These are phyloP conservation scores for Kandelia obovata DNA, from an alignment of 345 rosid species.

Conservation along the genomic window DNA sequence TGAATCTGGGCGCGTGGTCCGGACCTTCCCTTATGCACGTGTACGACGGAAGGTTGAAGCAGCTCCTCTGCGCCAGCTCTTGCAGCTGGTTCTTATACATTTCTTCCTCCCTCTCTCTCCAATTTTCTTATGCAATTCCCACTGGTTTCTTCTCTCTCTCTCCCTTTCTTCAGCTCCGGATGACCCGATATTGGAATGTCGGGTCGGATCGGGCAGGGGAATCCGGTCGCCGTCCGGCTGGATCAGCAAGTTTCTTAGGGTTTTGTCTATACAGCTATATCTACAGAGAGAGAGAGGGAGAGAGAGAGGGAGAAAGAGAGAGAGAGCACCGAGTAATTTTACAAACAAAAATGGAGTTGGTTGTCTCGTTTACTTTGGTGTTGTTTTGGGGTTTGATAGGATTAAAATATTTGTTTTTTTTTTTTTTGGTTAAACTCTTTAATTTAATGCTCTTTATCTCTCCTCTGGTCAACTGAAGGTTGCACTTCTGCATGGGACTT, in stretches of 20 bases:
- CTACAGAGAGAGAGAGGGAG: too few species aligned
- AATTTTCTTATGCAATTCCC: constrained; percentile 24
- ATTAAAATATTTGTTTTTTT: neutral
- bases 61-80: constrained; percentile 99
- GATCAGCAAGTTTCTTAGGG: neutral
- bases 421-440: neutral
- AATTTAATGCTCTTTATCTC: constrained; percentile 18
- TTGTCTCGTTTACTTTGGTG: neutral
- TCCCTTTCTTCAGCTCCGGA: neutral
- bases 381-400: constrained; percentile 6
- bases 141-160: neutral
- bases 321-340: too few species aligned
- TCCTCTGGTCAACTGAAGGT: constrained; percentile 64
- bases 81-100: constrained; percentile 99
- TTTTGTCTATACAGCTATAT: neutral
- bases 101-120: constrained; percentile 20
- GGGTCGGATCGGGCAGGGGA: constrained; percentile 10
- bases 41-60: constrained; percentile 90
- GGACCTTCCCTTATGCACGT: constrained; percentile 97
- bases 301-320: too few species aligned
- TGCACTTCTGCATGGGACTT: constrained; percentile 58
- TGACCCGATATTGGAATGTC: constrained; percentile 9
- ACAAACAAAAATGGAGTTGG: too few species aligned
- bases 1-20: constrained; percentile 98
- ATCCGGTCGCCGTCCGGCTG: constrained; percentile 4